Base-by-base conservation (phyloP, 2,329 filamentous ascomycete genomes). In the Aspergillus piperis region DNA sequence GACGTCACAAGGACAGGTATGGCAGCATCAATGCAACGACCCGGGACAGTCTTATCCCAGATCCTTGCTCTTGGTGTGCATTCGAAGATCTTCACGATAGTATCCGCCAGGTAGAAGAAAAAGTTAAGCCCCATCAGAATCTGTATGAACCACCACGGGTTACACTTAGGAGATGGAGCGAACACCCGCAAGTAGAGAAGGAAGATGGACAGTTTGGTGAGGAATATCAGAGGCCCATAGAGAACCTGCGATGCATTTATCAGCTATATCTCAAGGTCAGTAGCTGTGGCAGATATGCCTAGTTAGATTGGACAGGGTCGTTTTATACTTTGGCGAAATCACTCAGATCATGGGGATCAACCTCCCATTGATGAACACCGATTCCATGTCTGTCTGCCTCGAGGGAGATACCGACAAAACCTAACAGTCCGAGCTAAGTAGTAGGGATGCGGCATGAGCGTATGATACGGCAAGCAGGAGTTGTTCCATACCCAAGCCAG, bases 191-290 rank as follows among this genome's bases (percentile, higher is more conserved):
- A 58, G 50, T 70, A 73, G 2, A 71, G 62, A 4, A 72, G 65
- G 5, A 73, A 61, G 19, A 73, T 68, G 2, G 70, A 71, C 15
- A 72, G 23, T 30, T 73, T 73, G 10, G 70, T 69, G 54, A 71
- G 50, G 53, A 68, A 71, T 8, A 73, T 71, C 17, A 71, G 38
- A 15, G 69, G 68, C 4, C 66, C 67, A 48, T 73, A 73, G 27
- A 68, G 41, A 13, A 73, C 67, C 47, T 72, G 65, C 13, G 60
- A 64, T n/a, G 60, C 60, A 25, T 71, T 70, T 21, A 65, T 62
- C 17, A 65, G 47, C 68, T 68, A 55, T 8, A 25, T 42, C 21
- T 5, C 11, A 13, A 11, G 10, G 38, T 25, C 36, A 47, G 50
- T 11, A 47, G 44, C 30, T n/a, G 38, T 27, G 8, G 39, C 4